Conservation (phyloP, 2,329 filamentous ascomycete genomes). For the Pseudohalonectria lignicola region DNA sequence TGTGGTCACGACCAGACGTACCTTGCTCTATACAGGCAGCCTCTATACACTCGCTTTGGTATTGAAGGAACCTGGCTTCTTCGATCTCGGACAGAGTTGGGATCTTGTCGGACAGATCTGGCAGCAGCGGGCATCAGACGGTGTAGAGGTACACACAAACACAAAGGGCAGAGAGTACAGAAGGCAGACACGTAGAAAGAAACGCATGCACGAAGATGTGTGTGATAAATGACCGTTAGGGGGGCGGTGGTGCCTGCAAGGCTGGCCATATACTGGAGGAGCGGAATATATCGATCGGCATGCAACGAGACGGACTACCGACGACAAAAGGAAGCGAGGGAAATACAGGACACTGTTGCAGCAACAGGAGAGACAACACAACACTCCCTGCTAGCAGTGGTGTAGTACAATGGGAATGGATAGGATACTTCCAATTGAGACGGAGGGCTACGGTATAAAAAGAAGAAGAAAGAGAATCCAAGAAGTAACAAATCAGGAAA, state of each 20-base stretch:
- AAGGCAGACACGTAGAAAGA: neutral
- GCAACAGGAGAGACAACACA: no score
- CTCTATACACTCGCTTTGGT: conserved; percentile 48
- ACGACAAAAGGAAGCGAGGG: no score
- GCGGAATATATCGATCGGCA: no score
- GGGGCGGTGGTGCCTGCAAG: no score
- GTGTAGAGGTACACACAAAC: no score
- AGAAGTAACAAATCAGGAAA: conserved; percentile 4
- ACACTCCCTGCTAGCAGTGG: no score
- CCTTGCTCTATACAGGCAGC: conserved; percentile 36
- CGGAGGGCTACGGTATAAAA: no score
- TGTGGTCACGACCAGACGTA: conserved; percentile 14
- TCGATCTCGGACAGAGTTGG: conserved; percentile 41
- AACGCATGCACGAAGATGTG: neutral
- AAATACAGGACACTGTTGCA: no score
- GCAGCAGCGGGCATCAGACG: neutral
- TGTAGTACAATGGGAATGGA: no score
- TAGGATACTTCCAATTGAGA: no score
- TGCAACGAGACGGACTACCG: no score
- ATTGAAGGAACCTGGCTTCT: conserved; percentile 45
- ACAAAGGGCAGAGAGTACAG: conserved; percentile 2
- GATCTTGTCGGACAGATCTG: conserved; percentile 27
- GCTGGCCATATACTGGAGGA: no score
- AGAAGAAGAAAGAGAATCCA: conserved; percentile 4
- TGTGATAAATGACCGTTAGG: neutral